phyloP scores from a whole-genome alignment of 2,329 filamentous ascomycete species.

The Plenodomus tracheiphilus region DNA sequence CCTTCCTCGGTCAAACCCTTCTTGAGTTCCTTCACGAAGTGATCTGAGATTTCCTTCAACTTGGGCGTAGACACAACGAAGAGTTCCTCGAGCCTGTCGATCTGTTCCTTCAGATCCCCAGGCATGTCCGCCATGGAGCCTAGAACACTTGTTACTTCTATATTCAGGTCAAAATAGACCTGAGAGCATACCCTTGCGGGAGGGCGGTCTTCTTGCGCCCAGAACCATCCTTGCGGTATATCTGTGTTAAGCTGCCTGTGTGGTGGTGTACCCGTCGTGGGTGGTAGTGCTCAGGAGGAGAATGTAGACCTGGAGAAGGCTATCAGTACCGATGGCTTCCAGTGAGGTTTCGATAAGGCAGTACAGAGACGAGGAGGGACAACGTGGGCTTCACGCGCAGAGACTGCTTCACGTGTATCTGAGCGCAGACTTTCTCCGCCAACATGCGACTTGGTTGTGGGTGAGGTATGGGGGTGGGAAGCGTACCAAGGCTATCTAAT shows the following conservation, averaged over 20 bases:
- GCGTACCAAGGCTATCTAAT: constrained; percentile 17
- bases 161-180: constrained; percentile 8
- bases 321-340: too few species aligned
- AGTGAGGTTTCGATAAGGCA: too few species aligned
- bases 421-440: too few species aligned
- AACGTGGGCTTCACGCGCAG: too few species aligned
- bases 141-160: constrained; percentile 45
- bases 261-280: neutral
- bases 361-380: too few species aligned
- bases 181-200: constrained; percentile 70
- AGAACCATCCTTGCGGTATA: constrained; percentile 61
- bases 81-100: constrained; percentile 78
- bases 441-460: constrained; percentile 12
- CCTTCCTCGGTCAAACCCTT: constrained; percentile 87
- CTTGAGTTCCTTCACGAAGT: constrained; percentile 85
- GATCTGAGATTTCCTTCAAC: constrained; percentile 86
- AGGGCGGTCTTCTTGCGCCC: constrained; percentile 65
- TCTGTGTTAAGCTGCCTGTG: neutral
- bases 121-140: constrained; percentile 92
- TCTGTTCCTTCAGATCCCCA: constrained; percentile 78
- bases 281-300: too few species aligned
- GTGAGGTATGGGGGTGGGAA: neutral
- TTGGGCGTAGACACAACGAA: constrained; percentile 79
- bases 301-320: too few species aligned
- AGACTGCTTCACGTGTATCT: too few species aligned